These are phyloP conservation scores for Naganishia vaughanmartiniae DNA, from an alignment of 768 basidiomycete genomes.

Conservation along the genomic window DNA sequence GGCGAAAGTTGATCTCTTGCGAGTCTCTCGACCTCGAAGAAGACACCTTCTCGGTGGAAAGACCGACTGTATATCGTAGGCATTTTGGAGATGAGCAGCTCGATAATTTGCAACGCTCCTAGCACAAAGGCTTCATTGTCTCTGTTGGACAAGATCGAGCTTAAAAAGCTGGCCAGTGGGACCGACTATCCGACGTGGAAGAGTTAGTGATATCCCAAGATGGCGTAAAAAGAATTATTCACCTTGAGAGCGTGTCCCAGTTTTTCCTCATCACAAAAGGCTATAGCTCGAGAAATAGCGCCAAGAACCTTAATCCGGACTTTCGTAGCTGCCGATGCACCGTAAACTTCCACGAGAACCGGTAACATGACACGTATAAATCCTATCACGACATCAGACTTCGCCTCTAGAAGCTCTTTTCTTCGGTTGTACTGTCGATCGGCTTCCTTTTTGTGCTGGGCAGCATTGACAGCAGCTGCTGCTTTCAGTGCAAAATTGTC, in stretches of 20 bases:
- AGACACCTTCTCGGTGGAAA: slow-evolving; percentile 91
- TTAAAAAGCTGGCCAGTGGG: slow-evolving; percentile 90
- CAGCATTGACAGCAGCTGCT: slow-evolving; percentile 33
- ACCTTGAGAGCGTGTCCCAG: slow-evolving; percentile 76
- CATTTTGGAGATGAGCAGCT: slow-evolving; percentile 79
- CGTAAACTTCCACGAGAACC: slow-evolving; percentile 95
- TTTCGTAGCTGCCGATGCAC: slow-evolving; percentile 87
- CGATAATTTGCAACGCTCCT: slow-evolving; percentile 87
- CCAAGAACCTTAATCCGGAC: slow-evolving; percentile 85
- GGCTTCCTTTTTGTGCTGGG: slow-evolving; percentile 21
- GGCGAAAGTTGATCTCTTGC: slow-evolving; percentile 65
- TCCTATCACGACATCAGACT: slow-evolving; percentile 40
- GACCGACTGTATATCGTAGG: slow-evolving; percentile 79
- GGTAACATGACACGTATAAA: slow-evolving; percentile 89
- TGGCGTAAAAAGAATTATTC: slow-evolving; percentile 43
- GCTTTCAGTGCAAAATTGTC: slow-evolving; percentile 14
- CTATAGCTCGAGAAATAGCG: slow-evolving; percentile 83
- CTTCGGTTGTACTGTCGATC: slow-evolving; percentile 36
- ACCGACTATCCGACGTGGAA: slow-evolving; percentile 63
- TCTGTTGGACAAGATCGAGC: slow-evolving; percentile 85
- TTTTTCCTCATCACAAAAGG: slow-evolving; percentile 75
- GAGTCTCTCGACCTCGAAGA: slow-evolving; percentile 84
- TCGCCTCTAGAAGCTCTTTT: slow-evolving; percentile 31
- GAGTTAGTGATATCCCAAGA: not conserved
- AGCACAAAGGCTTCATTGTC: slow-evolving; percentile 85